phyloP scores from a whole-genome alignment of 2,329 filamentous ascomycete species.

The Aspergillus amoenus region DNA sequence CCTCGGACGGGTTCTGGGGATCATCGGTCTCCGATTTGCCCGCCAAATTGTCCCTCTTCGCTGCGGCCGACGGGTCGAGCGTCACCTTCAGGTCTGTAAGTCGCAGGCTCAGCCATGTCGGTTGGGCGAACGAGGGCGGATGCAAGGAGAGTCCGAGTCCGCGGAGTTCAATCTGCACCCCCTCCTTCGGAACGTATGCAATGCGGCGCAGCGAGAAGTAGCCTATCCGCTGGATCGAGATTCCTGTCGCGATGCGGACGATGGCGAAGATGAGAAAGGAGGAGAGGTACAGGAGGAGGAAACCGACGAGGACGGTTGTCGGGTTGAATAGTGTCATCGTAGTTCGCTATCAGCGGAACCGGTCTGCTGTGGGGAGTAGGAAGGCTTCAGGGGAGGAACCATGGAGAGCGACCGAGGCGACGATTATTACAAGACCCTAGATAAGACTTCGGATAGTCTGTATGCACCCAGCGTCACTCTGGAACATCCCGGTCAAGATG shows the following conservation, averaged over 20 bases:
- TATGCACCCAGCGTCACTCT: neutral
- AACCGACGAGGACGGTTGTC: slow-evolving; percentile 81
- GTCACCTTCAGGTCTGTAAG: slow-evolving; percentile 83
- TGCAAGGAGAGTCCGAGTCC: slow-evolving; percentile 86
- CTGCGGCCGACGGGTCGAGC: slow-evolving; percentile 69
- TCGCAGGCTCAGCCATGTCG: slow-evolving; percentile 91
- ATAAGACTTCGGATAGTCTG: neutral
- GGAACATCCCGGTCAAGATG: slow-evolving; percentile 8
- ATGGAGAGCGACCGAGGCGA: slow-evolving; percentile 16
- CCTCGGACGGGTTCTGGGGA: slow-evolving; percentile 26
- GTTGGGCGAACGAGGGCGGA: slow-evolving; percentile 92
- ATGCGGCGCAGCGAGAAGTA: slow-evolving; percentile 90
- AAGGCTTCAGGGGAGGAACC: slow-evolving; percentile 17
- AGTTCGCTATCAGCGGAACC: slow-evolving; percentile 33
- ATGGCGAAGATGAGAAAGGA: slow-evolving; percentile 94
- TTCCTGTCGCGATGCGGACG: slow-evolving; percentile 83
- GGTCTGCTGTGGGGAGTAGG: slow-evolving; percentile 26
- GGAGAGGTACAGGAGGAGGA: slow-evolving; percentile 82
- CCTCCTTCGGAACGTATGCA: slow-evolving; percentile 85
- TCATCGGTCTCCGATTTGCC: slow-evolving; percentile 22
- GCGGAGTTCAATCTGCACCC: slow-evolving; percentile 83
- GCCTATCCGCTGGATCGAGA: slow-evolving; percentile 94
- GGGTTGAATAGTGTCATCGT: slow-evolving; percentile 55
- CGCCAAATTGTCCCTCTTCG: slow-evolving; percentile 23
- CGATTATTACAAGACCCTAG: neutral